Evolutionary conservation across 139 green algal genomes (phyloP).

Genomic region (Chlorella sorokiniana): DNA sequence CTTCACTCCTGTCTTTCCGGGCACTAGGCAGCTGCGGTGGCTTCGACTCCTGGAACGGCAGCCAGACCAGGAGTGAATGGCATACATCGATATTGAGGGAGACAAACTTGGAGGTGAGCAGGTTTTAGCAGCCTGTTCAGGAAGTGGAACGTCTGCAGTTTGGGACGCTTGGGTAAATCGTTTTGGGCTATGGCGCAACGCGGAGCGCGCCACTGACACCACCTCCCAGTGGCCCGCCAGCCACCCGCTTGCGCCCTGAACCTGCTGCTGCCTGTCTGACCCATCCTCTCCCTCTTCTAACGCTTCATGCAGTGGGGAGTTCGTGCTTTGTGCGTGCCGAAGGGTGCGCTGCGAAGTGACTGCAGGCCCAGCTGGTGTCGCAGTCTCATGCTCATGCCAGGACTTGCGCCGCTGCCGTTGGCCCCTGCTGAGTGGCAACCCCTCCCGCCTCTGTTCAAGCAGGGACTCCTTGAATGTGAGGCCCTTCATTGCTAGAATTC

Average conservation of each 20-base stretch:
- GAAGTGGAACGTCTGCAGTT: background rate
- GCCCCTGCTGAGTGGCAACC: background rate
- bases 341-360: background rate
- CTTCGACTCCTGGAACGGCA: too few relatives aligned
- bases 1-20: background rate
- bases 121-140: background rate
- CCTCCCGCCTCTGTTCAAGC: background rate
- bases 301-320: background rate
- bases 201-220: too few relatives aligned
- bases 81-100: background rate
- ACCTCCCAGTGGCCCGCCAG: too few relatives aligned
- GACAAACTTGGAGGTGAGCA: background rate
- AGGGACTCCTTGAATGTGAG: background rate
- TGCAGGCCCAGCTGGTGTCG: too few relatives aligned
- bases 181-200: background rate
- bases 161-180: background rate
- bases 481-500: slow-evolving; percentile 9
- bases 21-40: too few relatives aligned
- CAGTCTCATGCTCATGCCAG: background rate
- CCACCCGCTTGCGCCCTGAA: too few relatives aligned
- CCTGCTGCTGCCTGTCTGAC: too few relatives aligned
- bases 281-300: background rate
- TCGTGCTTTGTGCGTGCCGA: slow-evolving; percentile 16
- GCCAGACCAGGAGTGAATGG: background rate
- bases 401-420: background rate